Percentiles rank a stretch among this genome's conserved stretches.
phyloP scores from a whole-genome alignment of 139 green algal species.

The Chlamydomonas eustigma region DNA sequence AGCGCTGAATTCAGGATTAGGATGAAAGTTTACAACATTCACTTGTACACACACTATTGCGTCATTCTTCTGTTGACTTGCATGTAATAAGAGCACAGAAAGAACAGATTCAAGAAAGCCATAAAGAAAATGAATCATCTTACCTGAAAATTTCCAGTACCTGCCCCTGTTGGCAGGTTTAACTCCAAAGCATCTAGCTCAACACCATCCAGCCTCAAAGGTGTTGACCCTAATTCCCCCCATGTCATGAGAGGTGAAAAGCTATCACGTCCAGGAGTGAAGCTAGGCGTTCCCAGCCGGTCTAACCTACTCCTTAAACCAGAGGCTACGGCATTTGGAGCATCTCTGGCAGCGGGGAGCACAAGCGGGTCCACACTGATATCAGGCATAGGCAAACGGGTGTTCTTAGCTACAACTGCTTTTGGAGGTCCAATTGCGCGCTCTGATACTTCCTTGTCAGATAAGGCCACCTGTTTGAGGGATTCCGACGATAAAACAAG shows the following conservation, averaged over 20 bases:
- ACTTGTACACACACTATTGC: too few species aligned
- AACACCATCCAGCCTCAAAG: conserved; percentile 55
- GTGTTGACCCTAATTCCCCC: conserved; percentile 78
- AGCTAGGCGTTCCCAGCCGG: background rate
- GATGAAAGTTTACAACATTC: too few species aligned
- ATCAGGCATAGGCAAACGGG: conserved; percentile 35
- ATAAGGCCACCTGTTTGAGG: conserved; percentile 25
- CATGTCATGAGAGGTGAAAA: conserved; percentile 81
- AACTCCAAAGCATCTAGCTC: background rate
- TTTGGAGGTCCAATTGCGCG: conserved; percentile 60
- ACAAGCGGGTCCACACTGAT: background rate
- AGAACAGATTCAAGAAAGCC: too few species aligned
- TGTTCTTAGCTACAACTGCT: conserved; percentile 55
- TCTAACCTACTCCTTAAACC: background rate
- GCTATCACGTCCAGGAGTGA: conserved; percentile 20
- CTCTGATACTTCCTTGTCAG: conserved; percentile 45
- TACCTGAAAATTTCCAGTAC: background rate
- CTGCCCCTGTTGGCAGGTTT: background rate
- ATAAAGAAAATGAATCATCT: too few species aligned
- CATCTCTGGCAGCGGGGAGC: background rate
- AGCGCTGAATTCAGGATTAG: too few species aligned
- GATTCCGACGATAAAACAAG: too few species aligned
- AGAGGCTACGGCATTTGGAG: background rate
- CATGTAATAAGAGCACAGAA: conserved; percentile 1
- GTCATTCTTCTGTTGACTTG: too few species aligned